These are phyloP conservation scores for Xylaria sp. DNA, from an alignment of 2,329 filamentous ascomycete species.

Conservation along the genomic window DNA sequence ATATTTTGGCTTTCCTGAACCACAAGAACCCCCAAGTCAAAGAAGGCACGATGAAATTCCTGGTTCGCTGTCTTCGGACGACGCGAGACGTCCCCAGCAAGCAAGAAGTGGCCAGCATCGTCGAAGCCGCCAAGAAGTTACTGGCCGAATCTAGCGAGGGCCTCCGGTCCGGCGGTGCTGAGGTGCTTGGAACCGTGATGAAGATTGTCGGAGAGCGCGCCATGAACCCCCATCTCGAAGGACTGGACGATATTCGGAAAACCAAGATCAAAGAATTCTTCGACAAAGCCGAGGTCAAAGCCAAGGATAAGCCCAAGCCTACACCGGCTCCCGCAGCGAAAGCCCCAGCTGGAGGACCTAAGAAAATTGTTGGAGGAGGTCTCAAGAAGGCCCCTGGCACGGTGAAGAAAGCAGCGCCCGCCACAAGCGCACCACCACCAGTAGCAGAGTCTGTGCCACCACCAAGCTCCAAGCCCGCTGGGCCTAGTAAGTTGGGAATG, in stretches of 20 bases:
- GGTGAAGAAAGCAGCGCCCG: constrained; percentile 60
- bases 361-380: constrained; percentile 50
- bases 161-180: constrained; percentile 87
- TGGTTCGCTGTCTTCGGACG: constrained; percentile 86
- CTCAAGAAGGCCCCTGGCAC: constrained; percentile 63
- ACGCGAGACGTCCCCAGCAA: constrained; percentile 87
- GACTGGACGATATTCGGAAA: constrained; percentile 94
- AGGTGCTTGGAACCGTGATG: constrained; percentile 94
- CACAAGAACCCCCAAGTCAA: constrained; percentile 99
- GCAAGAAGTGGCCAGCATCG: constrained; percentile 82
- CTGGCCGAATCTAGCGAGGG: constrained; percentile 88
- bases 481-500: constrained; percentile 63
- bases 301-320: constrained; percentile 90
- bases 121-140: constrained; percentile 89
- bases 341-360: constrained; percentile 56
- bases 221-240: constrained; percentile 92
- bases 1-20: constrained; percentile 82
- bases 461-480: constrained; percentile 62
- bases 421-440: constrained; percentile 52
- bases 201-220: constrained; percentile 97
- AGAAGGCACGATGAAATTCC: constrained; percentile 91
- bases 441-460: constrained; percentile 63
- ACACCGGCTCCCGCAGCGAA: constrained; percentile 68
- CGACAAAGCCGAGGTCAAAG: constrained; percentile 83
- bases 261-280: constrained; percentile 93